Conservation (phyloP, 495 filamentous ascomycete genomes). For the Tuber brumale region DNA sequence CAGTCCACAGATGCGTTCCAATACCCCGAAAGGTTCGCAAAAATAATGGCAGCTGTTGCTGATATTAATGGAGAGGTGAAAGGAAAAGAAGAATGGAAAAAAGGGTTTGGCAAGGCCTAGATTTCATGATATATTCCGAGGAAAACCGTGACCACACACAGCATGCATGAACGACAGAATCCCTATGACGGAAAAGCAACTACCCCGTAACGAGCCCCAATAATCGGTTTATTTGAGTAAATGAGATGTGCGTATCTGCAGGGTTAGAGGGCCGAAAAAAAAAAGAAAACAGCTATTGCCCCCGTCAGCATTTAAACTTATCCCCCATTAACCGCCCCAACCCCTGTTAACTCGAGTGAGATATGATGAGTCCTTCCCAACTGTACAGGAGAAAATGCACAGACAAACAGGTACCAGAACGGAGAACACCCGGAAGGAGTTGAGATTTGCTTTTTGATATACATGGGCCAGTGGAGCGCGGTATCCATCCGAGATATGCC, state of each 20-base stretch:
- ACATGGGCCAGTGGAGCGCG: neutral
- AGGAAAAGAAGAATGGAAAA: neutral
- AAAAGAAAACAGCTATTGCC: neutral
- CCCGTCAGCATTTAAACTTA: neutral
- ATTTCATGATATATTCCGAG: neutral
- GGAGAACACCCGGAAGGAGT: neutral
- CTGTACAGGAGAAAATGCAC: neutral
- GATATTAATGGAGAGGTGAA: neutral
- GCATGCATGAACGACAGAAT: neutral
- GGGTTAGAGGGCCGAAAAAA: neutral
- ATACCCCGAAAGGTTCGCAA: neutral
- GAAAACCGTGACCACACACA: neutral
- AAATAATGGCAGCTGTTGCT: neutral
- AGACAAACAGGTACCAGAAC: neutral
- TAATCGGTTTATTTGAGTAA: neutral
- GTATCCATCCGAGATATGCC: constrained; percentile 4
- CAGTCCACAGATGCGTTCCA: neutral
- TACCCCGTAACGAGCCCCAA: neutral
- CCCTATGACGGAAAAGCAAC: neutral
- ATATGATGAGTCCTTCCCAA: neutral
- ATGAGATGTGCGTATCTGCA: neutral
- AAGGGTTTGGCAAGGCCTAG: neutral
- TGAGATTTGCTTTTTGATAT: constrained; percentile 2
- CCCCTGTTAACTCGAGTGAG: neutral
- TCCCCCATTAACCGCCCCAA: neutral